phyloP scores from a whole-genome alignment of 2,329 filamentous ascomycete species.

The Sordariomycetes sp. region DNA sequence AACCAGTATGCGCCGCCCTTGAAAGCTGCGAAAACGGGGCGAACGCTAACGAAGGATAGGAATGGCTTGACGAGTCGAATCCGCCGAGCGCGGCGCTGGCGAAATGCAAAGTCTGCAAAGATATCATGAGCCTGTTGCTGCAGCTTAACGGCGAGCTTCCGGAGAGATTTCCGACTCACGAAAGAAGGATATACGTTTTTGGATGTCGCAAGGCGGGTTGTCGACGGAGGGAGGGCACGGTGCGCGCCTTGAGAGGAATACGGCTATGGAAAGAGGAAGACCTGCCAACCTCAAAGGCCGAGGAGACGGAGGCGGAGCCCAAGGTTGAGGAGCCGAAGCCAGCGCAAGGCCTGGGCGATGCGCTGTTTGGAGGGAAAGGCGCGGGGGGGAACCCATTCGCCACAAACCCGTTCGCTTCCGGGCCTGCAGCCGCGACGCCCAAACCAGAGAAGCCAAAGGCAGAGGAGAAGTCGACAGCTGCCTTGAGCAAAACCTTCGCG shows the following conservation, averaged over 20 bases:
- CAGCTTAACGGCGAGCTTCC: constrained; percentile 89
- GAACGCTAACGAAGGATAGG: constrained; percentile 35
- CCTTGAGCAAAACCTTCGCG: constrained; percentile 56
- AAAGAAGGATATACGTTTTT: constrained; percentile 81
- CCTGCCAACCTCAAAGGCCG: constrained; percentile 10
- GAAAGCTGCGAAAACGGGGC: too few species aligned
- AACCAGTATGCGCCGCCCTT: constrained; percentile 75
- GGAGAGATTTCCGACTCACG: constrained; percentile 76
- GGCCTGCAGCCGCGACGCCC: constrained; percentile 3
- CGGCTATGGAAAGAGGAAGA: constrained; percentile 40
- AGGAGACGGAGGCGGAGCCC: constrained; percentile 20
- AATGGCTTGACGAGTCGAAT: constrained; percentile 69
- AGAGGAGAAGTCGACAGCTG: constrained; percentile 14
- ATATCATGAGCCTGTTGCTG: constrained; percentile 73
- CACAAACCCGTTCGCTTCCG: constrained; percentile 19
- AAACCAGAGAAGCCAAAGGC: constrained; percentile 22
- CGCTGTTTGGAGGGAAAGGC: constrained; percentile 56
- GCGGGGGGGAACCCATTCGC: constrained; percentile 32
- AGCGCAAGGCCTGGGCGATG: constrained; percentile 51
- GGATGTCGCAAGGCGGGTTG: constrained; percentile 71
- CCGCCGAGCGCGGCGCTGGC: constrained; percentile 69
- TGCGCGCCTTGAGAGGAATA: constrained; percentile 65
- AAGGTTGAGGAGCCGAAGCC: constrained; percentile 21
- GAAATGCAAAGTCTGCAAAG: constrained; percentile 80
- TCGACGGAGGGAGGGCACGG: constrained; percentile 71